These are phyloP conservation scores for Trametes punicea DNA, from an alignment of 768 basidiomycete genomes.

Conservation along the genomic window DNA sequence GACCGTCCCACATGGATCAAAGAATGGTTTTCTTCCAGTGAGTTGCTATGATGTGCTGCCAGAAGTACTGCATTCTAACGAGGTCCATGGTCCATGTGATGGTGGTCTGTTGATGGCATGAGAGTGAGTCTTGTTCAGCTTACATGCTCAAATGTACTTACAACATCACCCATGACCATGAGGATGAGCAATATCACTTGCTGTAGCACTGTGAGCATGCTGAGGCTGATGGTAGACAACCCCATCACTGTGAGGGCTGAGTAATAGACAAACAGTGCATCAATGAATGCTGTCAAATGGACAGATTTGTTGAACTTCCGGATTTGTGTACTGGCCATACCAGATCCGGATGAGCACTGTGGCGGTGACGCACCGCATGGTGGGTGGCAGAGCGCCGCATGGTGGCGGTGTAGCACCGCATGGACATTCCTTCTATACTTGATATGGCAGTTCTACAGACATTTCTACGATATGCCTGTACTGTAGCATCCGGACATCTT, in stretches of 20 bases:
- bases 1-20: slow-evolving; percentile 9
- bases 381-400: too few species aligned
- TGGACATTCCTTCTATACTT: too few species aligned
- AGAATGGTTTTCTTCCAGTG: slow-evolving; percentile 14
- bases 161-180: slow-evolving; percentile 41
- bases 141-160: slow-evolving; percentile 22
- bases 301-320: too few species aligned
- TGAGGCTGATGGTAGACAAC: slow-evolving; percentile 44
- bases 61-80: slow-evolving; percentile 47
- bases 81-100: slow-evolving; percentile 68
- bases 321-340: too few species aligned
- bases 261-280: slow-evolving; percentile 60
- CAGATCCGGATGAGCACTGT: too few species aligned
- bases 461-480: too few species aligned
- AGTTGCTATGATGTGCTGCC: slow-evolving; percentile 15
- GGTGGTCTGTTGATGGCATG: slow-evolving; percentile 39
- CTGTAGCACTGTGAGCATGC: slow-evolving; percentile 46
- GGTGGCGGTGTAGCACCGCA: too few species aligned
- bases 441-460: too few species aligned
- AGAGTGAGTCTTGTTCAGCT: too few species aligned
- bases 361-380: too few species aligned
- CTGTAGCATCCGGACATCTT: too few species aligned
- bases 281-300: slow-evolving; percentile 44
- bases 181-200: slow-evolving; percentile 51
- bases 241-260: slow-evolving; percentile 51